Evolutionary conservation across 371 early-diverging fungal genomes (phyloP), one percentile per base, ranked within the genome.

Genomic region (Mucor mucedo): DNA sequence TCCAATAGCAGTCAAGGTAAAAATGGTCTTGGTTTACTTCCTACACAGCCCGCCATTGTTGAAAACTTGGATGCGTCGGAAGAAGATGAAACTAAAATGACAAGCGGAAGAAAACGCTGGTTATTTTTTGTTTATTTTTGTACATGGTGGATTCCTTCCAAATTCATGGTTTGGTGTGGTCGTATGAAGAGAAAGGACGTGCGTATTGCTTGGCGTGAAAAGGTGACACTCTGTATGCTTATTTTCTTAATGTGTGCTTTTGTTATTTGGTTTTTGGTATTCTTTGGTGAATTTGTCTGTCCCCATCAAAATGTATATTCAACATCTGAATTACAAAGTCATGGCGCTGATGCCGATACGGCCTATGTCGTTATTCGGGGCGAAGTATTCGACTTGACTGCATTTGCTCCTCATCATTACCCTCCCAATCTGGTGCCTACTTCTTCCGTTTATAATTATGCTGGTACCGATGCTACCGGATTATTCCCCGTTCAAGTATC

Each of bases 151-250:
- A 84, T 95, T 30, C 95, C 95, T 8, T 77, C 85, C 41, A 81
- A 74, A 21, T 84, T 83, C 52, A 69, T 95, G 69, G 60, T 72
- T 21, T 77, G 79, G 67, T 86, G 90, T 72, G 93, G 92, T 64
- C 79, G 86, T 45, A 93, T 94, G 89, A 87, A 87, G 64, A 87
- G 87, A 28, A 82, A 80, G 48, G 96, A 98, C 71, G 86, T 94
- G 33, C 91, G 91, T 33, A 86, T 95, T 72, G 97, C 98, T 0
- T 98, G 98, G 98, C 88, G 97, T 55, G 98, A 98, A 77, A 96
- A 98, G 78, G 87, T 98, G 4, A 90, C 97, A 1, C 84, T 98
- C 11, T 96, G 95, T 73, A 75, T 92, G 63, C 67, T 98, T 54
- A 95, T 98, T 60, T 75, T 91, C 39, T 71, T 94, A 35, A 70